Percentiles rank a stretch among this genome's conserved stretches.
Evolutionary conservation across 257 asterid species (phyloP).

Genomic region (Plantago ovata): DNA sequence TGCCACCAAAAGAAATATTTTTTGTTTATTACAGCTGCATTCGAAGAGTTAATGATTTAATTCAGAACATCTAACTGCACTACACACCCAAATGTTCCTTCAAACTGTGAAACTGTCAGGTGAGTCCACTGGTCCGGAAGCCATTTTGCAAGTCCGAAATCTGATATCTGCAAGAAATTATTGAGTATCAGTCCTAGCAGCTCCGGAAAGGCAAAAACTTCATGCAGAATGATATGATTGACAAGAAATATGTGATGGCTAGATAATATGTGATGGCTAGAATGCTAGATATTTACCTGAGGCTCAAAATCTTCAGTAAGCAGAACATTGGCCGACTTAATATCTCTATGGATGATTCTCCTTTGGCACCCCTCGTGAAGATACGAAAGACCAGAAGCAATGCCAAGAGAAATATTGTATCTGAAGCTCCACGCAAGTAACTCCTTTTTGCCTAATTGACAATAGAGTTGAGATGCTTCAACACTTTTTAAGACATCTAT

Average conservation of each 20-base stretch:
- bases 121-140: conserved; percentile 98
- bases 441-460: conserved; percentile 46
- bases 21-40: background rate
- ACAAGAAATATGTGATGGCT: background rate
- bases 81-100: conserved; percentile 67
- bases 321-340: conserved; percentile 87
- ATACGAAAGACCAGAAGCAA: conserved; percentile 76
- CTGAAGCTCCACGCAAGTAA: conserved; percentile 56
- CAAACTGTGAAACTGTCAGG: conserved; percentile 73
- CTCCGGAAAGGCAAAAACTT: background rate
- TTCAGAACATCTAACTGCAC: background rate
- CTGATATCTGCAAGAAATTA: conserved; percentile 65
- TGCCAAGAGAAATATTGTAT: conserved; percentile 70
- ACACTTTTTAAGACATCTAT: background rate
- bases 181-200: conserved; percentile 19
- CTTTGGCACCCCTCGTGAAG: conserved; percentile 97
- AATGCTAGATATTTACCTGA: conserved; percentile 48
- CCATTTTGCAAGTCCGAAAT: conserved; percentile 97
- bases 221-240: background rate
- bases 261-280: too few species aligned
- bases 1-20: conserved; percentile 25
- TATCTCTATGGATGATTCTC: conserved; percentile 87
- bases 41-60: background rate
- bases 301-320: conserved; percentile 83
- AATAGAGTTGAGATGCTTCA: background rate